Evolutionary conservation across 2,329 filamentous ascomycete genomes (phyloP).

Genomic region (Penicillium sp.): DNA sequence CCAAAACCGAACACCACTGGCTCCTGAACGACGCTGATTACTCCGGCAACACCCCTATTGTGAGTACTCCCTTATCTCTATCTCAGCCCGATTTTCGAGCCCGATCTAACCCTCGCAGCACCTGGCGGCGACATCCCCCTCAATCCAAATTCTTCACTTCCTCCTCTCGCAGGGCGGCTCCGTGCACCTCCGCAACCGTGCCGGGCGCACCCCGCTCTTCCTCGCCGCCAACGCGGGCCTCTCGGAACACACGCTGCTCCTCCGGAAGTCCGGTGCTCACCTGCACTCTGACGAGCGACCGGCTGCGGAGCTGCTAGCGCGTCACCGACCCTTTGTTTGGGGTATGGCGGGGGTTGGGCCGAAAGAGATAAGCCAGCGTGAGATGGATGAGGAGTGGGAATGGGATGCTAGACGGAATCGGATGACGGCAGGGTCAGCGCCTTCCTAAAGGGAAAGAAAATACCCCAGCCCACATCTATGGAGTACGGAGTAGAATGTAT

Average conservation of each 20-base stretch:
- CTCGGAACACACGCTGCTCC: slow-evolving; percentile 54
- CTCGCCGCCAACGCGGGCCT: slow-evolving; percentile 60
- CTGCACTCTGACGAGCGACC: slow-evolving; percentile 59
- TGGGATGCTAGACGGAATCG: slow-evolving; percentile 10
- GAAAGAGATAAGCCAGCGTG: slow-evolving; percentile 24
- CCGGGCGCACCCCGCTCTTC: slow-evolving; percentile 60
- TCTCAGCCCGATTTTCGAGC: not conserved
- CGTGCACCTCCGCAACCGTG: slow-evolving; percentile 61
- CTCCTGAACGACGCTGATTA: slow-evolving; percentile 77
- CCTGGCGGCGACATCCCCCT: slow-evolving; percentile 58
- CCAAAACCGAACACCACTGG: slow-evolving; percentile 65
- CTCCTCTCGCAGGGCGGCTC: slow-evolving; percentile 59
- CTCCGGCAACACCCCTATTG: slow-evolving; percentile 70
- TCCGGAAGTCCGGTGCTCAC: slow-evolving; percentile 60
- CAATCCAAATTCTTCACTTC: slow-evolving; percentile 56
- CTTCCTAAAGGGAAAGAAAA: slow-evolving; percentile 8
- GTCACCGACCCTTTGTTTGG: slow-evolving; percentile 45
- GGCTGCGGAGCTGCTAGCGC: slow-evolving; percentile 53
- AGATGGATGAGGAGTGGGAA: slow-evolving; percentile 25
- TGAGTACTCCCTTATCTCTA: slow-evolving; percentile 23
- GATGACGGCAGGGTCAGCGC: slow-evolving; percentile 31
- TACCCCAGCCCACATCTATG: too few species aligned
- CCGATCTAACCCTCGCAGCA: slow-evolving; percentile 39
- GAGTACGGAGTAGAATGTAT: too few species aligned
- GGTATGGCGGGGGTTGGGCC: slow-evolving; percentile 44